Evolutionary conservation across 805 yeast species (phyloP).

Genomic region (Cyberlindnera petersonii): DNA sequence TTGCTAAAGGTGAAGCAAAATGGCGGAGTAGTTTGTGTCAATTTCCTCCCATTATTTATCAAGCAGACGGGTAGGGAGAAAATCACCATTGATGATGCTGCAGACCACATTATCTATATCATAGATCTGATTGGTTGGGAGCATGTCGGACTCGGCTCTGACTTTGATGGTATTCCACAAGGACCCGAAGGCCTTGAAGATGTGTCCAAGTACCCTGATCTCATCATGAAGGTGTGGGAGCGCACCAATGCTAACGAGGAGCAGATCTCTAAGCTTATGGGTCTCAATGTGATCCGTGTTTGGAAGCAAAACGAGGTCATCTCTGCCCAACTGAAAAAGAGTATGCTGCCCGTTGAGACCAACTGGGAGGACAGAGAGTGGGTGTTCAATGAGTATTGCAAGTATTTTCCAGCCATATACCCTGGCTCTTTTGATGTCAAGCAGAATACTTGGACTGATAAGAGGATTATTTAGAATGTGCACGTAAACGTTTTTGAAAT

Average conservation of each 20-base stretch:
- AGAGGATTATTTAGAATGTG: no score
- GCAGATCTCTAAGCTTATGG: slow-evolving; percentile 42
- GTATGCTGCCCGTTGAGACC: slow-evolving; percentile 6
- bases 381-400: slow-evolving; percentile 34
- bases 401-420: slow-evolving; percentile 34
- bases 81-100: slow-evolving; percentile 46
- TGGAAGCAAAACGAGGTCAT: slow-evolving; percentile 41
- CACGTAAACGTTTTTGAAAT: no score
- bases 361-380: slow-evolving; percentile 39
- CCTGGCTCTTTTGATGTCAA: slow-evolving; percentile 29
- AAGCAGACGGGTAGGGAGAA: slow-evolving; percentile 12
- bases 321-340: slow-evolving; percentile 25
- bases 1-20: slow-evolving; percentile 35
- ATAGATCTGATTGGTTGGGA: slow-evolving; percentile 47
- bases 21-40: slow-evolving; percentile 46
- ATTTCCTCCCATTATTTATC: slow-evolving; percentile 42
- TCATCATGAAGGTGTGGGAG: slow-evolving; percentile 34
- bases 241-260: slow-evolving; percentile 40
- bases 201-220: slow-evolving; percentile 51
- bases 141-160: slow-evolving; percentile 48
- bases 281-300: slow-evolving; percentile 41
- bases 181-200: slow-evolving; percentile 52
- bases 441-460: slow-evolving; percentile 11
- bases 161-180: slow-evolving; percentile 48
- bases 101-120: slow-evolving; percentile 40